Evolutionary conservation across 306 rosid genomes (phyloP).

Genomic region (Castanea crenata): DNA sequence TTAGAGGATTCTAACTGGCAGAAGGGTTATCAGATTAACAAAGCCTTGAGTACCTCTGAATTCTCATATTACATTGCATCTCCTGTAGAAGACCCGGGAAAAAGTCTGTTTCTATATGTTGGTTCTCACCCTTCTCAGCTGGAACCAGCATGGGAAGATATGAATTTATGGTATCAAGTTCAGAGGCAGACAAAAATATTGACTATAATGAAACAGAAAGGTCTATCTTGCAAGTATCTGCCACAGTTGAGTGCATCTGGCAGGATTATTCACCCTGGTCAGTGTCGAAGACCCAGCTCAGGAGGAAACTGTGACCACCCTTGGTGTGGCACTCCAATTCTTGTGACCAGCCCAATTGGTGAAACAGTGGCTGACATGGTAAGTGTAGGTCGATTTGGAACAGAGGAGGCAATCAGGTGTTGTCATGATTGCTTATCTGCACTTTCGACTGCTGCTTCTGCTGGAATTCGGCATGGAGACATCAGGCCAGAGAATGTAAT

Average conservation of each 20-base stretch:
- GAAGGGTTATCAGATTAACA: constrained; percentile 81
- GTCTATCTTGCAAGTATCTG: constrained; percentile 75
- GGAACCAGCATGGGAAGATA: constrained; percentile 99
- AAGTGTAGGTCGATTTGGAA: constrained; percentile 58
- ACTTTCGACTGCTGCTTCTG: constrained; percentile 70
- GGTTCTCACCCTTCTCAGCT: constrained; percentile 90
- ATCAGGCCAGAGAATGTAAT: constrained; percentile 87
- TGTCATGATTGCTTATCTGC: constrained; percentile 97
- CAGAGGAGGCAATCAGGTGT: constrained; percentile 79
- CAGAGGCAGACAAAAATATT: constrained; percentile 94
- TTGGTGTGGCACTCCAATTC: constrained; percentile 98
- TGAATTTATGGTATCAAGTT: constrained; percentile 97
- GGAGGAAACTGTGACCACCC: constrained; percentile 96
- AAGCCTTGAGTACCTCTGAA: constrained; percentile 51
- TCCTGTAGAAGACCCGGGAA: constrained; percentile 77
- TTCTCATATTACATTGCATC: constrained; percentile 70
- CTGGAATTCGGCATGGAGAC: constrained; percentile 94
- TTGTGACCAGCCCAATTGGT: constrained; percentile 88
- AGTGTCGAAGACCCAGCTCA: constrained; percentile 73
- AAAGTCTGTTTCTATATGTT: constrained; percentile 64
- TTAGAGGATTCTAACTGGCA: constrained; percentile 86
- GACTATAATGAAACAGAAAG: constrained; percentile 87
- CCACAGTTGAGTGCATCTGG: constrained; percentile 90
- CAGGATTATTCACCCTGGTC: constrained; percentile 93
- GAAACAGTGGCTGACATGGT: constrained; percentile 79